These are phyloP conservation scores for Malus sylvestris DNA, from an alignment of 306 rosid genomes.

Conservation along the genomic window DNA sequence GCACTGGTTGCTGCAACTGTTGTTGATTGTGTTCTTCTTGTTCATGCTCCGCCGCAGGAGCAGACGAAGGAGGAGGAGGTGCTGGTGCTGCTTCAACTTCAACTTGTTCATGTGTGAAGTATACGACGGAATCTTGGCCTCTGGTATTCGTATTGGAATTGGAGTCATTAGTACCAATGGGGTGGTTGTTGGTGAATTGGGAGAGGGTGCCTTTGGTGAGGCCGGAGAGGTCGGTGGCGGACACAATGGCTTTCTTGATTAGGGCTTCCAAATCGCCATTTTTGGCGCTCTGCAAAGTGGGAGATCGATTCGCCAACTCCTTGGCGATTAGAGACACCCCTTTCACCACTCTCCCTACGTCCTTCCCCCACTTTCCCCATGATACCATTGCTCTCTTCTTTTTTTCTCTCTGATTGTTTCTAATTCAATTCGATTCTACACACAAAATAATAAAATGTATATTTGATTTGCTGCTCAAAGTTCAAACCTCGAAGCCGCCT, in stretches of 20 bases:
- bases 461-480: no score
- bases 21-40: neutral
- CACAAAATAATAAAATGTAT: no score
- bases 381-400: neutral
- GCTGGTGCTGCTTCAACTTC: neutral
- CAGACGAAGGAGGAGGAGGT: neutral
- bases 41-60: neutral
- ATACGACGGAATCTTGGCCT: conserved; percentile 36
- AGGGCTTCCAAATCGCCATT: conserved; percentile 38
- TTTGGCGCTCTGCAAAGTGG: conserved; percentile 25
- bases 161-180: neutral
- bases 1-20: neutral
- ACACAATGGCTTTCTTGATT: conserved; percentile 41
- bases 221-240: conserved; percentile 72
- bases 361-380: neutral
- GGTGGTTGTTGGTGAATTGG: conserved; percentile 22
- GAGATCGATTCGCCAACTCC: conserved; percentile 49
- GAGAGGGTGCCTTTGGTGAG: conserved; percentile 63
- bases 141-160: neutral
- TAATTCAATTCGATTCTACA: no score
- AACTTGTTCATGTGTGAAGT: conserved; percentile 23
- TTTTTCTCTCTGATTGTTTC: no score
- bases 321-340: conserved; percentile 68
- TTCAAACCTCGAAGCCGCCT: no score
- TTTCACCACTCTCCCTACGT: conserved; percentile 37